These are phyloP conservation scores for Allomyces arbusculus DNA, from an alignment of 192 early-diverging fungal genomes.

Conservation along the genomic window DNA sequence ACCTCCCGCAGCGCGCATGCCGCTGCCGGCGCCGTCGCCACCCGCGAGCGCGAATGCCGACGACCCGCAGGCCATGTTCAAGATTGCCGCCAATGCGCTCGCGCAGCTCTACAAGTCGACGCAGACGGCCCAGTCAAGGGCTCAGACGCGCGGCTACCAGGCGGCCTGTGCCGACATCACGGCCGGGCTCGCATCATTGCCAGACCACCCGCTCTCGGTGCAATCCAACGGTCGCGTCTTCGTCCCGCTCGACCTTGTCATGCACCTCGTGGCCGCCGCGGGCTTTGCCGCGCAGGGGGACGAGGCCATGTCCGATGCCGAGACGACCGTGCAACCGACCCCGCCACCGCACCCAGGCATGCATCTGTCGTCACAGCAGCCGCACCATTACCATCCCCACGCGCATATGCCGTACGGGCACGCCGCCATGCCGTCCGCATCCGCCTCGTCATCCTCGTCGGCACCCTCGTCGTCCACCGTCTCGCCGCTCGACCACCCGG, in stretches of 20 bases:
- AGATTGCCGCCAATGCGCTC: neutral
- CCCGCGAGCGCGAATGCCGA: neutral
- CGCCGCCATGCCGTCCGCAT: no score
- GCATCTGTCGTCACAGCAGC: no score
- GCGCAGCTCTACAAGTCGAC: neutral
- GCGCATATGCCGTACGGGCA: no score
- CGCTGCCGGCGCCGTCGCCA: no score
- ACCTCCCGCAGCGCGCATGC: no score
- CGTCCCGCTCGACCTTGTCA: neutral
- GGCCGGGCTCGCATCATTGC: neutral
- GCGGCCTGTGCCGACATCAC: neutral
- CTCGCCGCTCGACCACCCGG: no score
- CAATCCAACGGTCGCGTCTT: neutral
- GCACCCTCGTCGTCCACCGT: no score
- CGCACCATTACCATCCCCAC: no score
- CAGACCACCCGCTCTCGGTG: neutral
- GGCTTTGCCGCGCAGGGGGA: neutral
- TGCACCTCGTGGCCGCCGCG: neutral
- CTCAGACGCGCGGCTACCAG: neutral
- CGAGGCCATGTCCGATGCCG: no score
- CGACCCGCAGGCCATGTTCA: neutral
- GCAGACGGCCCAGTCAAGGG: neutral
- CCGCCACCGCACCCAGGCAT: no score
- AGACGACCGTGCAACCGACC: no score
- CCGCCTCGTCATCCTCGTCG: no score